Conservation (phyloP, 129 eudicot species). For the Kitagawia praeruptora region DNA sequence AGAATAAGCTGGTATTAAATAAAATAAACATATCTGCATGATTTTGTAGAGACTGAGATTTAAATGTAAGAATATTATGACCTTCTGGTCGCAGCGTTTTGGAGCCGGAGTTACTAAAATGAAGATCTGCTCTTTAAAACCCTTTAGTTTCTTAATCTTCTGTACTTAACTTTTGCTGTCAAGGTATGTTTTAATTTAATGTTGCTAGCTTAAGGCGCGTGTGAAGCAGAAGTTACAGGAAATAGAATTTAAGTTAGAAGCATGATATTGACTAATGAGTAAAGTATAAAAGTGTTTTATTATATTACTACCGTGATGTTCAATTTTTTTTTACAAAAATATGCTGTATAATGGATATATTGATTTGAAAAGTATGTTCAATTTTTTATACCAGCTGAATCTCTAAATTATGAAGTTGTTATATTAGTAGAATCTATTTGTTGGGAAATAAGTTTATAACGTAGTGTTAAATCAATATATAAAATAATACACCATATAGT, state of each 20-base stretch:
- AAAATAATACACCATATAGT: too few species aligned
- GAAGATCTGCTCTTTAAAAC: background rate
- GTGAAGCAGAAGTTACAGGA: background rate
- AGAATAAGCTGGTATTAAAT: background rate
- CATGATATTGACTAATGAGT: too few species aligned
- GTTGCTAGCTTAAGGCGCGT: background rate
- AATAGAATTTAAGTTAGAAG: too few species aligned
- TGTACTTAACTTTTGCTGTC: background rate
- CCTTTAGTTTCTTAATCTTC: background rate
- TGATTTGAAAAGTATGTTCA: background rate
- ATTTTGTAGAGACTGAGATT: constrained; percentile 2
- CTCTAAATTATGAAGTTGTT: too few species aligned
- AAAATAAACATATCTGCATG: background rate
- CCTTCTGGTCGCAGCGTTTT: background rate
- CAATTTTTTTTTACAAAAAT: too few species aligned
- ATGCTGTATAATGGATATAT: too few species aligned
- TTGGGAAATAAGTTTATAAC: too few species aligned
- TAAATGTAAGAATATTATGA: background rate
- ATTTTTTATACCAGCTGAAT: too few species aligned
- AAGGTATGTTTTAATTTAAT: background rate
- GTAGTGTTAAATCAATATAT: too few species aligned
- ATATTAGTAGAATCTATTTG: too few species aligned
- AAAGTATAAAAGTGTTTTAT: too few species aligned
- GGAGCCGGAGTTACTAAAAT: background rate
- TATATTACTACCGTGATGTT: too few species aligned